A percentile compares a stretch with the other conserved stretches of the same genome.
These are phyloP conservation scores for Serendipita sp. DNA, from an alignment of 768 basidiomycete genomes.

Conservation along the genomic window DNA sequence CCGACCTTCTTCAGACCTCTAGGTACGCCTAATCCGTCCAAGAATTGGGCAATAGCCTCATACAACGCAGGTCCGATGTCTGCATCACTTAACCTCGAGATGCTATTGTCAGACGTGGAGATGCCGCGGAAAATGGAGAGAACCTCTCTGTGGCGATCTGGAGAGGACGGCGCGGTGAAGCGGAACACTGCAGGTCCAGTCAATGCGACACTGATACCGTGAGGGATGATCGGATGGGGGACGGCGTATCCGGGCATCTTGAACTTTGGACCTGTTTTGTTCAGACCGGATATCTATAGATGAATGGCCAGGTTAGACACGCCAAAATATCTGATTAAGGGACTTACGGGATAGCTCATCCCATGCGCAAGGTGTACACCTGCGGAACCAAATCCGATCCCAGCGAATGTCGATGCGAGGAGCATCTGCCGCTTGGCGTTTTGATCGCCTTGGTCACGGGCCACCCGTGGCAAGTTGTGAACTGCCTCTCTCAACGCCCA, in stretches of 20 bases:
- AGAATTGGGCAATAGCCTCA: slow-evolving; percentile 77
- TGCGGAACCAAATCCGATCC: slow-evolving; percentile 89
- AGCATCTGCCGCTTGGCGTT: slow-evolving; percentile 88
- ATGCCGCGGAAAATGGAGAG: slow-evolving; percentile 65
- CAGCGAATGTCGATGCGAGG: slow-evolving; percentile 87
- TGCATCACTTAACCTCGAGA: slow-evolving; percentile 57
- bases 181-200: slow-evolving; percentile 91
- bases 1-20: slow-evolving; percentile 74
- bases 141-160: slow-evolving; percentile 77
- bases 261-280: slow-evolving; percentile 87
- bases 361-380: slow-evolving; percentile 85
- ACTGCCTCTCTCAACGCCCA: slow-evolving; percentile 80
- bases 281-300: slow-evolving; percentile 70
- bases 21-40: slow-evolving; percentile 70
- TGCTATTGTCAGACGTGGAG: slow-evolving; percentile 35
- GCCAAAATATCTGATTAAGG: slow-evolving; percentile 5
- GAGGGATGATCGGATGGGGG: slow-evolving; percentile 82
- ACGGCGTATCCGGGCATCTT: slow-evolving; percentile 78
- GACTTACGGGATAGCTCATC: slow-evolving; percentile 67
- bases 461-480: slow-evolving; percentile 72
- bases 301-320: slow-evolving; percentile 7
- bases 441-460: slow-evolving; percentile 56
- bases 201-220: slow-evolving; percentile 78
- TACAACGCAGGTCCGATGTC: slow-evolving; percentile 64
- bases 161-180: slow-evolving; percentile 88